Percentiles rank a stretch among this genome's conserved stretches.
Evolutionary conservation across 2,329 filamentous ascomycete genomes (phyloP).

Genomic region (Trichoderma sp.): DNA sequence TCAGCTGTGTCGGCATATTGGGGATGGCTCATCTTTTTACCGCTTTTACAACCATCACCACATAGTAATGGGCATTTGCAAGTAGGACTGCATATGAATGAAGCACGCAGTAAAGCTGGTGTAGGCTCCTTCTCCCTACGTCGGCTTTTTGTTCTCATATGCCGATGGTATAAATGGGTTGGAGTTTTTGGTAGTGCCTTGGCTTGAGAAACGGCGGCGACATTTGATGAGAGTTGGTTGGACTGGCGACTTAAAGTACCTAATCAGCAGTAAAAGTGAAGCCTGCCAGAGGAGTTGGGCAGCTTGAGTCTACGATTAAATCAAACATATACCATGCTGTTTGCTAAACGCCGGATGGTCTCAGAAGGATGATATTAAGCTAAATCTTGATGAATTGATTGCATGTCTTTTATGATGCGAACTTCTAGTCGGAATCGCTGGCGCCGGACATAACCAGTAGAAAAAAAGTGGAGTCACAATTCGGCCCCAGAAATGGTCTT

Average conservation of each 20-base stretch:
- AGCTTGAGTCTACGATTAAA: background rate
- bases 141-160: background rate
- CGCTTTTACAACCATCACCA: background rate
- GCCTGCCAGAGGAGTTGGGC: background rate
- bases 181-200: background rate
- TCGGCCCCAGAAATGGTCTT: background rate
- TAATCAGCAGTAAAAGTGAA: background rate
- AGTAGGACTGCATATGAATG: background rate
- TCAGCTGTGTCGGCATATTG: background rate
- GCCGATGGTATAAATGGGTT: background rate
- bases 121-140: background rate
- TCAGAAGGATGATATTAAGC: background rate
- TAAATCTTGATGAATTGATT: background rate
- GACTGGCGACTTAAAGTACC: background rate
- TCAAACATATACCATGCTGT: background rate
- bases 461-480: background rate
- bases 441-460: slow-evolving; percentile 1
- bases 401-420: background rate
- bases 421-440: background rate
- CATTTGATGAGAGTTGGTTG: background rate
- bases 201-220: background rate
- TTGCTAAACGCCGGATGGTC: background rate
- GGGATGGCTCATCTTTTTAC: slow-evolving; percentile 18
- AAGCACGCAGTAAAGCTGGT: background rate
- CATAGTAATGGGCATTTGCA: slow-evolving; percentile 1